Percentiles rank a stretch among this genome's conserved stretches.
These are phyloP conservation scores for Solanum pimpinellifolium DNA, from an alignment of 257 asterid species.

Conservation along the genomic window DNA sequence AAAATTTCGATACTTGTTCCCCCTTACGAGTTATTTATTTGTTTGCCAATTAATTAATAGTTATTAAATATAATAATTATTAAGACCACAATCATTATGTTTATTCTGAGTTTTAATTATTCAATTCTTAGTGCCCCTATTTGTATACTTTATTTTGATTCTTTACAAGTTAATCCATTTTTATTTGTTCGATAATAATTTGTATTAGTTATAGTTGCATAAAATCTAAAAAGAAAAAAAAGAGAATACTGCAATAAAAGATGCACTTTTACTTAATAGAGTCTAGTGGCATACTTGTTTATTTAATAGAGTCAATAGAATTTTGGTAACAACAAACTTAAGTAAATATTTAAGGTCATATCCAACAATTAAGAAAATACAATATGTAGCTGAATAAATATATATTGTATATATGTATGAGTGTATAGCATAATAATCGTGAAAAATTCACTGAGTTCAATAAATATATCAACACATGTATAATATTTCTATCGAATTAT, in stretches of 20 bases:
- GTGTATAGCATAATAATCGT: neutral
- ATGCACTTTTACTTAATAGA: neutral
- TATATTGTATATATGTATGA: no score
- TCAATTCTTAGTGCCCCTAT: neutral
- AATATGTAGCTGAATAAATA: neutral
- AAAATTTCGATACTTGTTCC: conserved; percentile 43
- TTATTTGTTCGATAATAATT: neutral
- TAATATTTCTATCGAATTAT: neutral
- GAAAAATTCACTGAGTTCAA: neutral
- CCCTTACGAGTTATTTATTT: conserved; percentile 4
- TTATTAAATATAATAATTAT: no score
- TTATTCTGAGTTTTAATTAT: neutral
- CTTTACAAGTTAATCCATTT: neutral
- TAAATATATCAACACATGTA: neutral
- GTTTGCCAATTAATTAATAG: neutral
- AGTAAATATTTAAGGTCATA: neutral
- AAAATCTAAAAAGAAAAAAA: neutral
- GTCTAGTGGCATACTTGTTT: neutral
- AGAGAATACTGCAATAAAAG: neutral
- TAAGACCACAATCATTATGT: no score
- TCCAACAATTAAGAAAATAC: neutral
- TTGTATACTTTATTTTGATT: neutral
- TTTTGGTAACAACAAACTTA: neutral
- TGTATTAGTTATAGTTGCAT: neutral
- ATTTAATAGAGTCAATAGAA: neutral